Evolutionary conservation across 2,329 filamentous ascomycete genomes (phyloP).

Genomic region (Xylaria digitata): DNA sequence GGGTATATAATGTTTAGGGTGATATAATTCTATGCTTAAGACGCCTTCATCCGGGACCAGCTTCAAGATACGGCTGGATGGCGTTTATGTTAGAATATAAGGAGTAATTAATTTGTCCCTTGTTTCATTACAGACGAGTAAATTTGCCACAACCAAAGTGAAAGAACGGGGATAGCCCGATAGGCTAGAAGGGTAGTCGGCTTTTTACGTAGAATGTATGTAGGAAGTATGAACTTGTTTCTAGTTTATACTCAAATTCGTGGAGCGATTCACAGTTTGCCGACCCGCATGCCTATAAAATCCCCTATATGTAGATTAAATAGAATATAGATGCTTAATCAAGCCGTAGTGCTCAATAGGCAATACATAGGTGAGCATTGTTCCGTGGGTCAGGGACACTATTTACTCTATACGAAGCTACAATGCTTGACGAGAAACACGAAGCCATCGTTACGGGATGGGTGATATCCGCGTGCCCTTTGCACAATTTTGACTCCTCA

Average conservation of each 20-base stretch:
- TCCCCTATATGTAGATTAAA: neutral
- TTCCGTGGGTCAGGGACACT: neutral
- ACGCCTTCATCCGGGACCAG: neutral
- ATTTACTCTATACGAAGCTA: neutral
- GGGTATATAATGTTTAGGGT: neutral
- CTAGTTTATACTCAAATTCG: neutral
- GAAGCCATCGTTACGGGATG: neutral
- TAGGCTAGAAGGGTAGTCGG: constrained; percentile 6
- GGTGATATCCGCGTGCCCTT: neutral
- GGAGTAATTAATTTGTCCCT: constrained; percentile 12
- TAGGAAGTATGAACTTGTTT: neutral
- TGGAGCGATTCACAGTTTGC: constrained; percentile 1
- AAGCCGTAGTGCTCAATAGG: neutral
- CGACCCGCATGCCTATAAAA: constrained; percentile 11
- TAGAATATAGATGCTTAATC: neutral
- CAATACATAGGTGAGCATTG: neutral
- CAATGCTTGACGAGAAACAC: neutral
- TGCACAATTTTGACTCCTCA: neutral
- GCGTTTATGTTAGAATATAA: neutral
- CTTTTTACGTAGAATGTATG: neutral
- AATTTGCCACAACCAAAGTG: neutral
- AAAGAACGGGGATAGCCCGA: neutral
- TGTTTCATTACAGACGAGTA: neutral
- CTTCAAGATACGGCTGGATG: neutral
- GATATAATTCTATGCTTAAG: neutral